These are phyloP conservation scores for Kuraishia molischiana DNA, from an alignment of 805 yeast species.

Conservation along the genomic window DNA sequence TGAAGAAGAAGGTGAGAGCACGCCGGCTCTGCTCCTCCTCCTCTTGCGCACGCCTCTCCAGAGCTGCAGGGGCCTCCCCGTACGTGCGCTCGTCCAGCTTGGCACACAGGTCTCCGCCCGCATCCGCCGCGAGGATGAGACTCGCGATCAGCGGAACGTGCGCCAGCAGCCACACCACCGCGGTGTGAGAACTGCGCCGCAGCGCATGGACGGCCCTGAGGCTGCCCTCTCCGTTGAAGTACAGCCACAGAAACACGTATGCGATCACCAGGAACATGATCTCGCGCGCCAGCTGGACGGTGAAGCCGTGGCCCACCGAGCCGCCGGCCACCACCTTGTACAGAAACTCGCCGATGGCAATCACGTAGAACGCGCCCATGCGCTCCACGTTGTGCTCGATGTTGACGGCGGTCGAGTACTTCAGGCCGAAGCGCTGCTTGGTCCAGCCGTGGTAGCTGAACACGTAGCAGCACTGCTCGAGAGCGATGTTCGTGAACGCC, in stretches of 20 bases:
- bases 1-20: slow-evolving; percentile 38
- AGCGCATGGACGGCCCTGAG: slow-evolving; percentile 42
- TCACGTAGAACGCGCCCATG: slow-evolving; percentile 44
- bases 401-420: slow-evolving; percentile 48
- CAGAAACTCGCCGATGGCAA: slow-evolving; percentile 58
- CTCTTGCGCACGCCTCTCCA: neutral
- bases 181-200: slow-evolving; percentile 35
- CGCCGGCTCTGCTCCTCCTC: slow-evolving; percentile 16
- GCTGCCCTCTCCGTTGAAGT: slow-evolving; percentile 42
- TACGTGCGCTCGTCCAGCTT: slow-evolving; percentile 11
- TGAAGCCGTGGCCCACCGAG: slow-evolving; percentile 35
- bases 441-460: slow-evolving; percentile 35
- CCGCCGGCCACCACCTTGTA: slow-evolving; percentile 39
- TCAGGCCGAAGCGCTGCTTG: slow-evolving; percentile 30
- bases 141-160: slow-evolving; percentile 45
- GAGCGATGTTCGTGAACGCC: slow-evolving; percentile 25
- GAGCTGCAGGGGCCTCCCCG: neutral
- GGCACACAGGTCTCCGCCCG: slow-evolving; percentile 38
- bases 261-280: slow-evolving; percentile 37
- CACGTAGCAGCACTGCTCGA: slow-evolving; percentile 31
- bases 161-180: slow-evolving; percentile 31
- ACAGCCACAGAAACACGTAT: slow-evolving; percentile 40
- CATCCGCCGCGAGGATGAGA: slow-evolving; percentile 47
- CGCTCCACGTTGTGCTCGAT: slow-evolving; percentile 63
- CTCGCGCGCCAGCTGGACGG: slow-evolving; percentile 34